Base-by-base conservation (phyloP, 768 basidiomycete species). In the Phlebiopsis gigantea region DNA sequence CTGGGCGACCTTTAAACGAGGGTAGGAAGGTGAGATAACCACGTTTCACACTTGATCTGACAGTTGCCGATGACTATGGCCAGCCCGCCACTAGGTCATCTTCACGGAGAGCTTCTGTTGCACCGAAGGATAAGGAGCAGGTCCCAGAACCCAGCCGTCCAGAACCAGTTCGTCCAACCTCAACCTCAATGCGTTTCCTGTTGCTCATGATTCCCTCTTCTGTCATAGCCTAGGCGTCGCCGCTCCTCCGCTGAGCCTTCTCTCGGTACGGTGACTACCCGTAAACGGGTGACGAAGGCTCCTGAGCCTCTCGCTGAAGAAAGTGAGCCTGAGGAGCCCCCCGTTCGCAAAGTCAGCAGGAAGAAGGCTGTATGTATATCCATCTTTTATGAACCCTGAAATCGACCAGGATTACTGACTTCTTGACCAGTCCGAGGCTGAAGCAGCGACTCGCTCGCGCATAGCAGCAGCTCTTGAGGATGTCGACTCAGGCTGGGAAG, bases 401-500 rank as follows among this genome's bases (percentile, higher is more conserved):
- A 5, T 28, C 49, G 28, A 39, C 29, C 31, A 22, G 43, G 56
- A 25, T 51, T 15, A 31, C 25, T 55, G 34, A 29, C 56, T 50
- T 28, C 10, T 25, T 44, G 10, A 49, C 56, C 57, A 41, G n/a
- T 28, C 54, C 45, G 66, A 73, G 39, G 73, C 79, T 62, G 78
- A 79, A 24, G 79, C 80, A 14, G 77, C 75, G 14, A 67, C 73
- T n/a, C 76, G 79, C 60, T 73, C 75, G 29, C 81, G 87, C 28
- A 79, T 84, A 34, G 73, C 78, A 12, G 85, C 86, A 21, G 59
- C 66, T 30, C 59, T 34, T 30, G 67, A 65, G 17, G 67, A 58
- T 24, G 86, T 88, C 39, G 88, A 90, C 53, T 91, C 89, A 63
- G 89, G 88, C 30, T 93, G 90, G 90, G 90, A 93, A 65, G 90